Conservation (phyloP, 2,329 filamentous ascomycete genomes). For the Xylaria polymorpha region DNA sequence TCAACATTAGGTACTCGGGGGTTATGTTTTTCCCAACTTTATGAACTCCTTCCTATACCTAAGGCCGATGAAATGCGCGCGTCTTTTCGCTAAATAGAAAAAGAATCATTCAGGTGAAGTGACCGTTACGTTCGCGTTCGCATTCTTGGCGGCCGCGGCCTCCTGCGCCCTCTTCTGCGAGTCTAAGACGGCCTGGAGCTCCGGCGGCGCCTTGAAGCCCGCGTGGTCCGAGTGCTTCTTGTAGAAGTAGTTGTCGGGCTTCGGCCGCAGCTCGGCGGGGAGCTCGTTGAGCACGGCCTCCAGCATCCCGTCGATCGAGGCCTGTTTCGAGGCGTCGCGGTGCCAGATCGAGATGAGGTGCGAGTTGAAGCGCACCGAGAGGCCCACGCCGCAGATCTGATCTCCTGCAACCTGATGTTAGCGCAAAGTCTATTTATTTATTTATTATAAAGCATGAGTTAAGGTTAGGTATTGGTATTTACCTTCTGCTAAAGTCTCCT, state of each 20-base stretch:
- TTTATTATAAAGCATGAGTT: neutral
- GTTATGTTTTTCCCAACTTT: too few species aligned
- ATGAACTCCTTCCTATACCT: neutral
- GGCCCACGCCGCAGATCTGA: conserved; percentile 89
- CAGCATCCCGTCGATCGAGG: conserved; percentile 80
- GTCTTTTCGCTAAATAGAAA: neutral
- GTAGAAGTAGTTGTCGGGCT: conserved; percentile 80
- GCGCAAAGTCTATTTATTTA: neutral
- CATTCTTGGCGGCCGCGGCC: conserved; percentile 49
- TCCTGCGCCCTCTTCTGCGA: conserved; percentile 64
- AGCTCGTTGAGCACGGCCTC: conserved; percentile 79
- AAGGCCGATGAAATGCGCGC: neutral
- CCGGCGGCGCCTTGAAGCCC: conserved; percentile 76
- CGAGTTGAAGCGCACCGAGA: conserved; percentile 89
- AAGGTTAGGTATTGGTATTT: conserved; percentile 46
- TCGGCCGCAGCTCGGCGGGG: conserved; percentile 77
- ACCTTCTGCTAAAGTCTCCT: conserved; percentile 78
- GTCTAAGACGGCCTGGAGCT: conserved; percentile 67
- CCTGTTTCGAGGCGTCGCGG: conserved; percentile 83
- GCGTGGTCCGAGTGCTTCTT: conserved; percentile 91
- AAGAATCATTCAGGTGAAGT: conserved; percentile 39
- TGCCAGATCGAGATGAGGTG: conserved; percentile 94
- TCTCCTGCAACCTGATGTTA: conserved; percentile 65
- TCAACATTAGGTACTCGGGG: neutral
- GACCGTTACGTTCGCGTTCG: conserved; percentile 43